phyloP scores from a whole-genome alignment of 768 basidiomycete species.

The Suillus alpinus region DNA sequence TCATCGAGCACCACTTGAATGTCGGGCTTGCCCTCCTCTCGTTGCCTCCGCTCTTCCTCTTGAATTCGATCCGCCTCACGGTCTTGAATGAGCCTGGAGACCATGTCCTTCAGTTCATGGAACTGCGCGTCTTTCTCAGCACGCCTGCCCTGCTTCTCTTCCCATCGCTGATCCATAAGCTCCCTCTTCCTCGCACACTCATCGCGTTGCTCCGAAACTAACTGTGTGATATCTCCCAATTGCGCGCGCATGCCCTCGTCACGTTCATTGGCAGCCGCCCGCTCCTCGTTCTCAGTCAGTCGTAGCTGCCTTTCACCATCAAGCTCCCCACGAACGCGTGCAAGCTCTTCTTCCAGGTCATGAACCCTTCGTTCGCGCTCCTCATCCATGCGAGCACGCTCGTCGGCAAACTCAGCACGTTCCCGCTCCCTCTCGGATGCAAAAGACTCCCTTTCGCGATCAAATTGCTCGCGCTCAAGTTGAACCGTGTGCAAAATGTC shows the following conservation, averaged over 20 bases:
- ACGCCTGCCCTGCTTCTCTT: constrained; percentile 57
- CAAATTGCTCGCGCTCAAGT: constrained; percentile 57
- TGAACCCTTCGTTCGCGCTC: constrained; percentile 55
- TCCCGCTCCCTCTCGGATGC: constrained; percentile 54
- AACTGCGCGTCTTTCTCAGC: constrained; percentile 56
- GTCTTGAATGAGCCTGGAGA: constrained; percentile 55
- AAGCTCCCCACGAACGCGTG: constrained; percentile 53
- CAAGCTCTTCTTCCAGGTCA: constrained; percentile 63
- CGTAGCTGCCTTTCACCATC: constrained; percentile 61
- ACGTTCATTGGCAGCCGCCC: constrained; percentile 61
- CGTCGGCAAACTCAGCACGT: constrained; percentile 47
- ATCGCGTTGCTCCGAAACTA: constrained; percentile 66
- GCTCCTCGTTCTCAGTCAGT: constrained; percentile 54
- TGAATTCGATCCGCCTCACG: constrained; percentile 49
- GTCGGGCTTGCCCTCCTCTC: constrained; percentile 58
- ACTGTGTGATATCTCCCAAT: constrained; percentile 67
- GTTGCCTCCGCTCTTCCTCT: constrained; percentile 52
- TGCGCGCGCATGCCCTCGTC: constrained; percentile 60
- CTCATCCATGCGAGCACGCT: constrained; percentile 43
- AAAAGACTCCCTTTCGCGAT: constrained; percentile 51
- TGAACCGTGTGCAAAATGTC: constrained; percentile 60
- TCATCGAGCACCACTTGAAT: constrained; percentile 61
- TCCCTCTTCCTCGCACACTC: constrained; percentile 58
- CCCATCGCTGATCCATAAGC: constrained; percentile 59
- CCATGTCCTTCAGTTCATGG: constrained; percentile 58